These are phyloP conservation scores for Teunomyces gatunensis DNA, from an alignment of 805 yeast genomes.

Conservation along the genomic window DNA sequence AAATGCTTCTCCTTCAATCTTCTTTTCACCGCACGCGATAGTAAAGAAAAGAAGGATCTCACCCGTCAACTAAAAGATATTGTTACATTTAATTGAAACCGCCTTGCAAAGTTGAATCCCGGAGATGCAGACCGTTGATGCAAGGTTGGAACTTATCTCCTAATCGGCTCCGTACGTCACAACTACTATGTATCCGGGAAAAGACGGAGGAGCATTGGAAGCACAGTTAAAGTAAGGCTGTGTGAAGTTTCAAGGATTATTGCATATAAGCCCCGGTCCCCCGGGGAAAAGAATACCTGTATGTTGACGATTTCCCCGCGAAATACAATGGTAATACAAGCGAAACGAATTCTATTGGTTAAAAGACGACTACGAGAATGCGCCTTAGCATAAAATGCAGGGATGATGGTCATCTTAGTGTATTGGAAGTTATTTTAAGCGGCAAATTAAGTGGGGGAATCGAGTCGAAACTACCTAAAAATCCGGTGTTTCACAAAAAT, in stretches of 20 bases:
- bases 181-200: background rate
- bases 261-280: background rate
- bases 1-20: background rate
- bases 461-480: background rate
- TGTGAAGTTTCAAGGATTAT: background rate
- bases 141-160: background rate
- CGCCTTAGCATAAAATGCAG: background rate
- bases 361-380: background rate
- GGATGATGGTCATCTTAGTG: background rate
- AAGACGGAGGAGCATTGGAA: background rate
- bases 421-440: background rate
- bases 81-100: background rate
- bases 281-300: background rate
- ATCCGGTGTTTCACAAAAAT: background rate
- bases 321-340: background rate
- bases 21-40: background rate
- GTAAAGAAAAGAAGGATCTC: background rate
- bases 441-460: background rate
- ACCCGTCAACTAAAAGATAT: background rate
- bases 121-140: background rate
- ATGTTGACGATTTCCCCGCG: conserved; percentile 1
- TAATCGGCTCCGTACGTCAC: background rate
- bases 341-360: background rate
- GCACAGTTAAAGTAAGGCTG: background rate
- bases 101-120: background rate